A percentile compares a stretch with the other conserved stretches of the same genome.
Conservation (phyloP, 352 stramenopile species). For the Globisporangium nagaii region DNA sequence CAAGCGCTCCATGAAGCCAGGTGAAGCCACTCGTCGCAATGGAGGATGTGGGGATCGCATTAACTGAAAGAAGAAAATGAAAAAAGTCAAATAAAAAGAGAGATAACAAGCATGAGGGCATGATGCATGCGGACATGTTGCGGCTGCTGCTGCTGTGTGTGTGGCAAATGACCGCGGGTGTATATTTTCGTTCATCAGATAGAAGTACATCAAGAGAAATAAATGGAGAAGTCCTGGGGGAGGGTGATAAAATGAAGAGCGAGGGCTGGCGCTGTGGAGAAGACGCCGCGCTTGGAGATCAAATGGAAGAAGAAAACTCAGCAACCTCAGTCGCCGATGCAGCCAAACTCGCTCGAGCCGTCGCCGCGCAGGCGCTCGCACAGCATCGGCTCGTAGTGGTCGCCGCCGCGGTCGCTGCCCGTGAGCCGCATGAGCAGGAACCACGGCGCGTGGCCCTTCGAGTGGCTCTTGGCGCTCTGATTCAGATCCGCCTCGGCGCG, state of each 20-base stretch:
- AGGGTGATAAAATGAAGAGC: slow-evolving; percentile 3
- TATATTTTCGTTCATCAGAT: slow-evolving; percentile 11
- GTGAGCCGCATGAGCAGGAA: slow-evolving; percentile 87
- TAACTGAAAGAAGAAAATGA: slow-evolving; percentile 11
- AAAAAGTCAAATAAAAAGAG: slow-evolving; percentile 4
- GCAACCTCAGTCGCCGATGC: slow-evolving; percentile 60
- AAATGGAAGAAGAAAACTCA: background rate
- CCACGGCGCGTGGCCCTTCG: slow-evolving; percentile 79
- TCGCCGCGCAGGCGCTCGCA: slow-evolving; percentile 78
- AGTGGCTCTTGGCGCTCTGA: slow-evolving; percentile 42
- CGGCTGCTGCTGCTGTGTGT: background rate
- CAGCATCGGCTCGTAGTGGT: slow-evolving; percentile 88
- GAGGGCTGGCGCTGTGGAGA: background rate
- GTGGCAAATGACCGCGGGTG: slow-evolving; percentile 2
- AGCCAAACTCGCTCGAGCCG: slow-evolving; percentile 77
- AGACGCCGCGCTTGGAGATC: background rate
- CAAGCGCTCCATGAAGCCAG: slow-evolving; percentile 1
- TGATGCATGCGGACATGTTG: too few species aligned
- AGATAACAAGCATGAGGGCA: slow-evolving; percentile 2
- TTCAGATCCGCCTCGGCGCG: slow-evolving; percentile 34
- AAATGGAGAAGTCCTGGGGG: too few species aligned
- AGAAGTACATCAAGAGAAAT: slow-evolving; percentile 8
- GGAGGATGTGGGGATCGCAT: slow-evolving; percentile 8
- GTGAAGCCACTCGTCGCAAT: too few species aligned
- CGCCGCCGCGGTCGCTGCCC: slow-evolving; percentile 73